Conservation (phyloP, 352 stramenopile genomes). For the Peronospora destructor region DNA sequence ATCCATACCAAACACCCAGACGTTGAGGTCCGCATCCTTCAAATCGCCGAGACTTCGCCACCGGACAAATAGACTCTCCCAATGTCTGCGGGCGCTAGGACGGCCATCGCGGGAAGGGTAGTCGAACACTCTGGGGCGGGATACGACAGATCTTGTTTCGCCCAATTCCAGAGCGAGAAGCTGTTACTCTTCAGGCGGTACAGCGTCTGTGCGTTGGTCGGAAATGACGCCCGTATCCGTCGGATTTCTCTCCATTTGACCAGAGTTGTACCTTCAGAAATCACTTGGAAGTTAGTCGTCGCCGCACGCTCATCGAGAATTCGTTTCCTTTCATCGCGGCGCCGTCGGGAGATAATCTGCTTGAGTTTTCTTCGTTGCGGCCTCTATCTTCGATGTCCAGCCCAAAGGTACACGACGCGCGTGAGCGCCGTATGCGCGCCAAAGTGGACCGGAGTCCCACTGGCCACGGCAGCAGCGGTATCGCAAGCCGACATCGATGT, state of each 20-base stretch:
- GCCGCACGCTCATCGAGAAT: background rate
- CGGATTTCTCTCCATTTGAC: background rate
- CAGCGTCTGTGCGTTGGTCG: background rate
- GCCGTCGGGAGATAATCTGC: background rate
- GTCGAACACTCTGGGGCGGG: background rate
- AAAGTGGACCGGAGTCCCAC: no score
- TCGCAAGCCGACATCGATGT: no score
- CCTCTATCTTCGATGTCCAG: no score
- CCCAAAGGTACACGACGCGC: no score
- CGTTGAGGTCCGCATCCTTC: background rate
- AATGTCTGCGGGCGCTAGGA: background rate
- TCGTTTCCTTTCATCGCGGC: background rate
- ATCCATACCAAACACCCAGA: constrained; percentile 1
- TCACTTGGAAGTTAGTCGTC: background rate
- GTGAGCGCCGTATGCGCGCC: no score
- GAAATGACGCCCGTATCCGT: background rate
- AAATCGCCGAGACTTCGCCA: background rate
- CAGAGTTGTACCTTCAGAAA: background rate
- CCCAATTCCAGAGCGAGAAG: background rate
- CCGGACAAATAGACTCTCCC: background rate
- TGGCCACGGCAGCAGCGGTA: no score
- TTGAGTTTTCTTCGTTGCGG: background rate
- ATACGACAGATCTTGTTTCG: background rate
- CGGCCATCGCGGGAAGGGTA: background rate
- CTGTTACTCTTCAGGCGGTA: background rate